Base-by-base conservation (phyloP, 306 rosid genomes). In the Coriaria nepalensis region DNA sequence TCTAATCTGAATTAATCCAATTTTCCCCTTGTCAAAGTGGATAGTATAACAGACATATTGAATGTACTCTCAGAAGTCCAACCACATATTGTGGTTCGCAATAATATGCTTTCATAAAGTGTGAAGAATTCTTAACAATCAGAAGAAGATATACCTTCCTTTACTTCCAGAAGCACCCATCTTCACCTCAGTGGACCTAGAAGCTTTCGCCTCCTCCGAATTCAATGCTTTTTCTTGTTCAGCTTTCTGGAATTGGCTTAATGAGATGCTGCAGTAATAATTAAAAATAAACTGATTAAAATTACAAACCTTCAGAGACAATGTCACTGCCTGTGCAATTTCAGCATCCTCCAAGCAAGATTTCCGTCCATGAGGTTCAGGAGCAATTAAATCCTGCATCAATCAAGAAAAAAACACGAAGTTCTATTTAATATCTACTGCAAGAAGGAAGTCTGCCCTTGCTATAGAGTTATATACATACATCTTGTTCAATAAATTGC, bases 261-360 rank as follows among this genome's bases (percentile, higher is more conserved):
- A 60, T 32, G 39, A 51, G 56, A 48, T 41, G 44, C 60, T 56
- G 20, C 36, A 36, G 20, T 35, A 36, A 47, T 8, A 47, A 39
- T 10, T 34, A 38, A 50, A 43, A 29, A 1, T 34, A 69, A 35
- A 32, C 2, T 6, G 13, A 6, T 6, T 34, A 40, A 55, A 52
- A n/a, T 36, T 4, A 51, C 65, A 59, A 37, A 77, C 98, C 93
- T 77, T 73, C 62, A 77, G 63, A 51, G 96, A 85, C 74, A 86
- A 62, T 7, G 94, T 75, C 63, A 80, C 96, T 47, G 81, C 94
- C 65, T 67, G 96, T 38, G 93, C 86, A 69, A 82, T 80, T 69
- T 79, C 92, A 34, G 80, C 55, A 73, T 85, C 95, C 71, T 73
- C 82, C 60, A 71, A 11, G 49, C 41, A 53, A 13, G 94, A 60